phyloP scores from a whole-genome alignment of 164 flowering plant genomes.

The Chimonanthus praecox region DNA sequence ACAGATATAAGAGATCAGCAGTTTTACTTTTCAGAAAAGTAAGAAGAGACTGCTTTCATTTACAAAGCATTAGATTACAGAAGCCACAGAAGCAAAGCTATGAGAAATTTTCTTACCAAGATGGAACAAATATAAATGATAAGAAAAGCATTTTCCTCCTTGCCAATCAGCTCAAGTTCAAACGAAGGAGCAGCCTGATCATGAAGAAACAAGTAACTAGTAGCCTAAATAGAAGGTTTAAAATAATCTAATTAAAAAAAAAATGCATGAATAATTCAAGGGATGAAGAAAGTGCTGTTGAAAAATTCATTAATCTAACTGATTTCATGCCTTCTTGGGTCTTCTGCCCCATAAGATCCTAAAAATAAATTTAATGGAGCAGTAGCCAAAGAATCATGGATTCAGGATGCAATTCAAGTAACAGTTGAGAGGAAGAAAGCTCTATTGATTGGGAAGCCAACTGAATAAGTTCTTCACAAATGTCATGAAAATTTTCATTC shows the following conservation, averaged over 20 bases:
- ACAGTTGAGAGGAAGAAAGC: neutral
- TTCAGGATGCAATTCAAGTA: neutral
- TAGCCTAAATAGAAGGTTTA: neutral
- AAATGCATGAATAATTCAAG: neutral
- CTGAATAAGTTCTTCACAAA: neutral
- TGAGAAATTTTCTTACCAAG: neutral
- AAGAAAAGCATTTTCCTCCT: neutral
- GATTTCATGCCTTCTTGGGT: neutral
- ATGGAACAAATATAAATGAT: neutral
- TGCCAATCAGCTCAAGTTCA: neutral
- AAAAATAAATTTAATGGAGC: neutral
- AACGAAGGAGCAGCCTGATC: slow-evolving; percentile 1
- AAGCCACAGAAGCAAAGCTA: neutral
- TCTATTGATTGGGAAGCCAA: neutral
- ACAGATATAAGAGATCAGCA: neutral
- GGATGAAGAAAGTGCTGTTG: neutral
- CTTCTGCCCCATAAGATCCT: neutral
- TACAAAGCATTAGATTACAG: neutral
- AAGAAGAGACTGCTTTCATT: neutral
- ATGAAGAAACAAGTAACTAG: neutral
- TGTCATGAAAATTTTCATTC: neutral
- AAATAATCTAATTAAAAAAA: neutral
- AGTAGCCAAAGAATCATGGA: neutral
- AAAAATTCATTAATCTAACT: no score
- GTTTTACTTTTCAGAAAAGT: neutral